These are phyloP conservation scores for Urochloa ruziziensis DNA, from an alignment of 176 grass and related monocot genomes.

Conservation along the genomic window DNA sequence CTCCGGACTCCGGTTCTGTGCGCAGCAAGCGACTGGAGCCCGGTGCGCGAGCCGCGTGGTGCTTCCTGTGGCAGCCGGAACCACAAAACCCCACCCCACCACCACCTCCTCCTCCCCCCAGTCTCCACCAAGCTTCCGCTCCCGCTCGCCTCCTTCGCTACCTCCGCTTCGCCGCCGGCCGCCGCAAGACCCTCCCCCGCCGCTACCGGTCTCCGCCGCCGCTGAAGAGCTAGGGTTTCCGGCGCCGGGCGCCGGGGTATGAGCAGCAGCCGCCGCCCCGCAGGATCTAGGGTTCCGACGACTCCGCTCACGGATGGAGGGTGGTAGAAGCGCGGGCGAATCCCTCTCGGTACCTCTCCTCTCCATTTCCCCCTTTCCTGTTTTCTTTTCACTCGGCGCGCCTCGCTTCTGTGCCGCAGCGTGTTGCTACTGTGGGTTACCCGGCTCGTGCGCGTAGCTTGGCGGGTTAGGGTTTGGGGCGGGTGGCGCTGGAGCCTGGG, in stretches of 20 bases:
- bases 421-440: background rate
- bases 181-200: background rate
- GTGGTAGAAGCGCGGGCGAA: constrained; percentile 80
- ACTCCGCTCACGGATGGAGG: constrained; percentile 95
- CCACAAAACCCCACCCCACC: constrained; percentile 26
- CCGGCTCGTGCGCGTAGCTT: background rate
- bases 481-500: constrained; percentile 18
- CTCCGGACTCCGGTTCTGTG: background rate
- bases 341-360: constrained; percentile 56
- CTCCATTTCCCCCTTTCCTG: background rate
- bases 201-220: background rate
- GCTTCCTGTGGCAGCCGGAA: constrained; percentile 27
- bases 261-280: constrained; percentile 60
- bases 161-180: constrained; percentile 27
- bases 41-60: constrained; percentile 29
- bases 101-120: background rate
- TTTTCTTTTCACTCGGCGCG: background rate
- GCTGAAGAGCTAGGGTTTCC: constrained; percentile 57
- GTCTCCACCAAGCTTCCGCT: background rate
- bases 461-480: constrained; percentile 30
- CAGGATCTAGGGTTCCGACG: constrained; percentile 92
- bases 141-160: background rate
- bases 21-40: constrained; percentile 18
- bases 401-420: background rate
- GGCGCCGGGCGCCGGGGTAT: constrained; percentile 63